Evolutionary conservation across 148 eudicot genomes (phyloP).

Genomic region (Agrostemma githago): DNA sequence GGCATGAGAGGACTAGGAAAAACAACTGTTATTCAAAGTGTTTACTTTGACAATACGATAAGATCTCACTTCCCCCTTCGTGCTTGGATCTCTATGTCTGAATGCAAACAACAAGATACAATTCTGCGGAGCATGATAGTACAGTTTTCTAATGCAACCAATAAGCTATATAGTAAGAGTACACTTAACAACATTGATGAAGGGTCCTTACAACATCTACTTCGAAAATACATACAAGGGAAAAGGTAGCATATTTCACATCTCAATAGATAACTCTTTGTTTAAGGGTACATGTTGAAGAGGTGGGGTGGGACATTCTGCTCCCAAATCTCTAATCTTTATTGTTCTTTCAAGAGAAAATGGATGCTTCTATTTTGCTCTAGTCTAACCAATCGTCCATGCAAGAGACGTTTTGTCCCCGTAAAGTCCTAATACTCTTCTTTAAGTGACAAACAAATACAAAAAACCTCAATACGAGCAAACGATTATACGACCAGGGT

Average conservation of each 20-base stretch:
- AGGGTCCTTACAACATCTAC: not conserved
- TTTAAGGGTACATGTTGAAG: too few species aligned
- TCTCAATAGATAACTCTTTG: not conserved
- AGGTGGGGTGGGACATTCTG: too few species aligned
- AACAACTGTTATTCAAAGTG: constrained; percentile 13
- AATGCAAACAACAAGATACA: not conserved
- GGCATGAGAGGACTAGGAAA: constrained; percentile 31
- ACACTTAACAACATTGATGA: not conserved
- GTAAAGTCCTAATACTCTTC: too few species aligned
- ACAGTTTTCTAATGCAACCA: not conserved
- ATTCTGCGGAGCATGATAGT: constrained; percentile 3
- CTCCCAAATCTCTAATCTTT: too few species aligned
- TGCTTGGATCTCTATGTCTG: constrained; percentile 3
- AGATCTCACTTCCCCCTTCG: not conserved
- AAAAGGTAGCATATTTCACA: constrained; percentile 10
- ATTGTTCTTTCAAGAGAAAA: too few species aligned
- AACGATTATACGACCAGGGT: too few species aligned
- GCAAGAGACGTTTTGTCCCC: too few species aligned
- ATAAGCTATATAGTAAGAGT: not conserved
- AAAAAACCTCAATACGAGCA: too few species aligned
- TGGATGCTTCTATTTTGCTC: too few species aligned
- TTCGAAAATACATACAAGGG: constrained; percentile 3
- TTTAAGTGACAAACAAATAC: too few species aligned
- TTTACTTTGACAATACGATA: constrained; percentile 5
- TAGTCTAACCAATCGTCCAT: too few species aligned